Conservation (phyloP, 306 rosid species). For the Rosa multiflora region DNA sequence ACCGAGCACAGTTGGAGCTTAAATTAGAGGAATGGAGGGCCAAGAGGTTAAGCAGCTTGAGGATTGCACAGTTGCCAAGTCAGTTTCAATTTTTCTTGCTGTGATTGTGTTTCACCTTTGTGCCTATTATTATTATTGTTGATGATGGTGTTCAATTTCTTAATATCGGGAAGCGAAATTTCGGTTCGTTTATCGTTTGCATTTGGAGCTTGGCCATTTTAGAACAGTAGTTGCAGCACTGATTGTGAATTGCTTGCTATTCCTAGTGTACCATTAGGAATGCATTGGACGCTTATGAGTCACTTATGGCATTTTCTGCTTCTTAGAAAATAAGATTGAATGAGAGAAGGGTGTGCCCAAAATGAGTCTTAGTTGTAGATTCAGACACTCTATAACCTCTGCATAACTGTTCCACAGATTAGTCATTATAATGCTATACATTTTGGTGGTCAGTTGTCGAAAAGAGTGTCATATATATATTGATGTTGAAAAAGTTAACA, state of each 20-base stretch:
- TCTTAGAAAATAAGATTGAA: neutral
- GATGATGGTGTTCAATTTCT: neutral
- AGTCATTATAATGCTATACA: neutral
- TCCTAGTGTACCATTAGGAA: neutral
- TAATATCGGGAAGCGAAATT: too few species aligned
- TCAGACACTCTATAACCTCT: neutral
- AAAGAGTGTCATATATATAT: neutral
- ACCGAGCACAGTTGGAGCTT: neutral
- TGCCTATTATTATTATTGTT: neutral
- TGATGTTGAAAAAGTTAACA: neutral
- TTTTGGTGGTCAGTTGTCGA: neutral
- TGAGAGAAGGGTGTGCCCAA: neutral
- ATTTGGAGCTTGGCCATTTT: neutral
- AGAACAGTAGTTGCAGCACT: neutral
- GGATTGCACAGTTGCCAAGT: conserved; percentile 93
- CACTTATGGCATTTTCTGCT: neutral
- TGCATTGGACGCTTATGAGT: neutral
- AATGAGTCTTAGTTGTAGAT: neutral
- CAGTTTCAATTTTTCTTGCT: conserved; percentile 15
- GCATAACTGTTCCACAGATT: neutral
- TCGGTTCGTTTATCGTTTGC: neutral
- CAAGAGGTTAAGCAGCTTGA: conserved; percentile 86
- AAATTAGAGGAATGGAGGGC: conserved; percentile 44
- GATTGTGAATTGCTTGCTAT: neutral
- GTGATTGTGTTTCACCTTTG: neutral